Evolutionary conservation across 164 flowering plant species (phyloP).

Genomic region (Aristolochia californica): DNA sequence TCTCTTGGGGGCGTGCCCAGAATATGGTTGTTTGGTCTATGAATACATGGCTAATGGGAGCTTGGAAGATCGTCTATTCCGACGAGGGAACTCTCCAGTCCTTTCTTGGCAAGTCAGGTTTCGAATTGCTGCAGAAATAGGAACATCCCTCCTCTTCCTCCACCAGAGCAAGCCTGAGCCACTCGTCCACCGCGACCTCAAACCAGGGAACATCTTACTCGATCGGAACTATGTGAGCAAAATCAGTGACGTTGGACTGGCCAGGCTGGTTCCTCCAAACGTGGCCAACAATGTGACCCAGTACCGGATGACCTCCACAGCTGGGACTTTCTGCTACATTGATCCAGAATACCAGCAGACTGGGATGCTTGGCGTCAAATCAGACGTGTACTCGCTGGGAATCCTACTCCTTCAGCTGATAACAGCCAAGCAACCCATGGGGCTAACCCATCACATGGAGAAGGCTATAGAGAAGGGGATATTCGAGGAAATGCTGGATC

Average conservation of each 20-base stretch:
- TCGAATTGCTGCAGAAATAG: slow-evolving; percentile 59
- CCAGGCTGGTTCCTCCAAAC: slow-evolving; percentile 58
- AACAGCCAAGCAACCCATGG: slow-evolving; percentile 65
- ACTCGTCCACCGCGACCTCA: slow-evolving; percentile 61
- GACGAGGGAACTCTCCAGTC: slow-evolving; percentile 34
- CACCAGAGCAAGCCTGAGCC: slow-evolving; percentile 75
- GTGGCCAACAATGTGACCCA: slow-evolving; percentile 50
- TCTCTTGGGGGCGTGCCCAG: slow-evolving; percentile 77
- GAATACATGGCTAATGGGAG: slow-evolving; percentile 75
- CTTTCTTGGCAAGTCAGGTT: slow-evolving; percentile 58
- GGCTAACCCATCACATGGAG: slow-evolving; percentile 48
- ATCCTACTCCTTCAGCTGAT: slow-evolving; percentile 56
- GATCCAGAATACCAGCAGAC: slow-evolving; percentile 82
- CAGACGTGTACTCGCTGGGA: slow-evolving; percentile 63
- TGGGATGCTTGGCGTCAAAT: slow-evolving; percentile 62
- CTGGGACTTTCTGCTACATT: slow-evolving; percentile 76
- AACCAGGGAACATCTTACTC: slow-evolving; percentile 59
- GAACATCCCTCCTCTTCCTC: slow-evolving; percentile 58
- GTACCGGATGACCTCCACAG: slow-evolving; percentile 62
- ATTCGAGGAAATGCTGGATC: slow-evolving; percentile 46
- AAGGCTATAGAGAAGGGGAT: slow-evolving; percentile 47
- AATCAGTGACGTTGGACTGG: slow-evolving; percentile 64
- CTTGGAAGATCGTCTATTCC: slow-evolving; percentile 57
- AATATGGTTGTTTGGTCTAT: slow-evolving; percentile 63
- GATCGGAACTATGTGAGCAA: slow-evolving; percentile 63